Base-by-base conservation (phyloP, 352 stramenopile genomes). In the Globisporangium cylindrosporum region DNA sequence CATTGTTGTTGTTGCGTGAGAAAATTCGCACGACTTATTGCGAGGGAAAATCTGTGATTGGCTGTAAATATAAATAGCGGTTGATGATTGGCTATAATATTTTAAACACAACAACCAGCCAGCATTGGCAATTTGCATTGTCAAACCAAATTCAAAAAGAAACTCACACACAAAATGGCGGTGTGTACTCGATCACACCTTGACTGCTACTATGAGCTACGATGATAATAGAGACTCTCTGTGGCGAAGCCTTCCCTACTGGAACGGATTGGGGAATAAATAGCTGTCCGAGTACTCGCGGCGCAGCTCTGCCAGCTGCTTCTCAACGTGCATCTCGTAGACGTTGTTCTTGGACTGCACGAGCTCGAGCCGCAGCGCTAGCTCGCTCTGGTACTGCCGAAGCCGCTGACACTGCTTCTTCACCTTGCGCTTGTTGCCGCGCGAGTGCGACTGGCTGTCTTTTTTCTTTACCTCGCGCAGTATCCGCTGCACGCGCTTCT, bases 231-330 rank as follows among this genome's bases (percentile, higher is more conserved):
- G 7, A 22, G 18, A 10, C 49, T 29, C 22, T 29, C 54, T 59
- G 20, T 43, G 20, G 12, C 18, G 46, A 4, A 0, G 29, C 29
- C 29, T 32, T 32, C 38, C 59, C 32, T 46, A 68, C 38, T 68
- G 62, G 32, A 68, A 62, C 32, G 75, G 66, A 54, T 71, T 77
- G 66, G 75, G 66, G 69, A 92, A 90, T 20, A 93, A 81, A 73
- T 80, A 90, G 38, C 79, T 79, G 65, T 91, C 79, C 25, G 75
- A 69, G 72, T 91, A 91, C 71, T 91, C 79, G 63, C 80, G 81
- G 10, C 78, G 78, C 36, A 94, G 66, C 32, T 91, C 75, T 12
- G 65, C 68, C 51, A 90, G 64, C 10, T 85, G 57, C 60, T 80
- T 74, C 54, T 90, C 79, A 60, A 88, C 67, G 32, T 87, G 51